A percentile compares a stretch with the other conserved stretches of the same genome.
Evolutionary conservation across 345 rosid genomes (phyloP).

Genomic region (Ricinus communis): DNA sequence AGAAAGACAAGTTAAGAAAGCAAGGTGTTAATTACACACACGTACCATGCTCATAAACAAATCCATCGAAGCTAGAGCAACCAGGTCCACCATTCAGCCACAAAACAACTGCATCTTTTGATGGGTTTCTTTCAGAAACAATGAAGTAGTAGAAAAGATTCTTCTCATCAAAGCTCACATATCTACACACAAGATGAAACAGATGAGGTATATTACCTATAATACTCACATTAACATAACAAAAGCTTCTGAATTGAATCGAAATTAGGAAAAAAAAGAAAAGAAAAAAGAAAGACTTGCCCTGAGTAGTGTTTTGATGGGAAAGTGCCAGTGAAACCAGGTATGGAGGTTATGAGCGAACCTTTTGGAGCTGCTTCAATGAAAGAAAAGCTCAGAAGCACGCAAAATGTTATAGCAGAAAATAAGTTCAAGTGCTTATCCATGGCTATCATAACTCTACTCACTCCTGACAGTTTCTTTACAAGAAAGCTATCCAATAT

Average conservation of each 20-base stretch:
- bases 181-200: too few relatives aligned
- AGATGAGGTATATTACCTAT: too few relatives aligned
- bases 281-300: slow-evolving; percentile 10
- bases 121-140: slow-evolving; percentile 35
- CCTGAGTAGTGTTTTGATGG: slow-evolving; percentile 45
- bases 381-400: not conserved
- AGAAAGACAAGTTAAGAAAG: too few relatives aligned
- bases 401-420: not conserved
- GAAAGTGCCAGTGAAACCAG: slow-evolving; percentile 38
- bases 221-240: too few relatives aligned
- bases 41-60: slow-evolving; percentile 46
- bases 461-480: not conserved
- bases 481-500: too few relatives aligned
- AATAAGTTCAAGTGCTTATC: slow-evolving; percentile 4
- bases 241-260: not conserved
- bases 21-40: too few relatives aligned
- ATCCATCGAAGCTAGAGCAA: slow-evolving; percentile 48
- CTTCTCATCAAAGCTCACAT: slow-evolving; percentile 41
- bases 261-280: not conserved
- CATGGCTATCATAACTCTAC: not conserved
- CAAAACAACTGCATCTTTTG: slow-evolving; percentile 36
- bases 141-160: slow-evolving; percentile 41
- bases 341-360: slow-evolving; percentile 28
- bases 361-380: slow-evolving; percentile 31
- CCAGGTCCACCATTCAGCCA: slow-evolving; percentile 54